Base-by-base conservation (phyloP, 148 eudicot genomes). In the Rhododendron vialii region DNA sequence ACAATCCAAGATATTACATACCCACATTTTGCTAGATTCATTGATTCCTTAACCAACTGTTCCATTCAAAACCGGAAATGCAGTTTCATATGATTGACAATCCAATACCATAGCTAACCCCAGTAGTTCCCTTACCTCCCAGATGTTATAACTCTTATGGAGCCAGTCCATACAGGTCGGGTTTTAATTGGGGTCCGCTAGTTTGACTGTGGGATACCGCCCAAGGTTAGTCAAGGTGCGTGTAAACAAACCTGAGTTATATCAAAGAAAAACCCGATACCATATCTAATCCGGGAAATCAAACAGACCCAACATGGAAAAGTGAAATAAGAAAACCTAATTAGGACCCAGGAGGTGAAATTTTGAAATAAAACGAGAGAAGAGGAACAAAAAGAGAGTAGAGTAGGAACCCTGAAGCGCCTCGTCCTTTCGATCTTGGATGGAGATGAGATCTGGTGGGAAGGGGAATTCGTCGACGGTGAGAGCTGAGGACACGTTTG, bases 351-450 rank as follows among this genome's bases (percentile, higher is more conserved):
- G 47, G 26, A 33, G 63, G 59, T 26, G 17, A 14, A 73, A 38
- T 7, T n/a, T 0, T 15, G 3, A 45, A 14, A 14, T 30, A 76
- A 41, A 41, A 5, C 24, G 22, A 33, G 17, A 45, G 17, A 57
- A 55, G 76, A 73, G 45, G 77, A 28, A 36, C 38, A 36, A 36
- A 28, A 28, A 83, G 84, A 83, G 83, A 84, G 38, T 71, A 71
- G 33, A 65, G 36, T 71, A 14, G 43, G 22, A 28, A 95, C 96
- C 96, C 47, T 74, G 89, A 71, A 93, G 89, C 18, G 95, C 94
- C 71, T 93, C 95, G 82, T 92, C 93, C 87, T 91, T 95, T 83
- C 93, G 90, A 74, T 93, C 93, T 69, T 90, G 95, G 48, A 92
- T 74, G 57, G 95, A 84, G 87, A 89, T 87, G 45, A 89, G 86